These are phyloP conservation scores for Inga laurina DNA, from an alignment of 306 rosid genomes.

Conservation along the genomic window DNA sequence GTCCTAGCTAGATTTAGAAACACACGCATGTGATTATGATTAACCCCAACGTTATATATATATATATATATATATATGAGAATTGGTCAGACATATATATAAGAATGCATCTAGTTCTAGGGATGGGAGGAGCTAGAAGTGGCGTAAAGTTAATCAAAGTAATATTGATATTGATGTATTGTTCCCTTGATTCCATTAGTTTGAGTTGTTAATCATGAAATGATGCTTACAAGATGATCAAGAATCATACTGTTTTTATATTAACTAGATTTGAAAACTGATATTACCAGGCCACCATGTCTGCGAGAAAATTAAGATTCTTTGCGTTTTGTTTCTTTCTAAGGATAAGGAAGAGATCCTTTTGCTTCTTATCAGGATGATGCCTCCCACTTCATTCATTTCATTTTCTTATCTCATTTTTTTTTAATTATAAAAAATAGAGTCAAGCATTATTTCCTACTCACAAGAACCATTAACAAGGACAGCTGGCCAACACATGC, in stretches of 20 bases:
- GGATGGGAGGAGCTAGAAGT: conserved; percentile 30
- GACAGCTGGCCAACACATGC: conserved; percentile 65
- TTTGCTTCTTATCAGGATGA: conserved; percentile 35
- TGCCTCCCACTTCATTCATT: conserved; percentile 37
- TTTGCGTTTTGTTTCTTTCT: conserved; percentile 37
- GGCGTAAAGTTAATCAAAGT: conserved; percentile 33
- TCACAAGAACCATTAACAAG: conserved; percentile 20
- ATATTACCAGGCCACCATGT: conserved; percentile 37
- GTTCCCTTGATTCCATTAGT: conserved; percentile 71
- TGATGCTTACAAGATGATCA: conserved; percentile 39
- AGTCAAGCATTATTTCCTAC: conserved; percentile 31
- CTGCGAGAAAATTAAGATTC: conserved; percentile 39
- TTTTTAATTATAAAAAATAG: background rate
- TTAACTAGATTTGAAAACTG: background rate
- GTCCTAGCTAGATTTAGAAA: background rate
- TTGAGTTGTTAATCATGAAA: background rate
- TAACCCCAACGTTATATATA: background rate
- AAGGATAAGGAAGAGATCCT: conserved; percentile 35
- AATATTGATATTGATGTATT: conserved; percentile 29
- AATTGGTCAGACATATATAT: conserved; percentile 17
- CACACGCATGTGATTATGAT: background rate
- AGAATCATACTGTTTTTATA: conserved; percentile 28
- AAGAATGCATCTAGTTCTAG: conserved; percentile 24
- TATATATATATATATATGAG: background rate
- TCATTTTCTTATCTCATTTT: background rate